Evolutionary conservation across 2,329 filamentous ascomycete species (phyloP), one percentile per base, ranked within the genome.

Genomic region (Elsinoe arachidis): DNA sequence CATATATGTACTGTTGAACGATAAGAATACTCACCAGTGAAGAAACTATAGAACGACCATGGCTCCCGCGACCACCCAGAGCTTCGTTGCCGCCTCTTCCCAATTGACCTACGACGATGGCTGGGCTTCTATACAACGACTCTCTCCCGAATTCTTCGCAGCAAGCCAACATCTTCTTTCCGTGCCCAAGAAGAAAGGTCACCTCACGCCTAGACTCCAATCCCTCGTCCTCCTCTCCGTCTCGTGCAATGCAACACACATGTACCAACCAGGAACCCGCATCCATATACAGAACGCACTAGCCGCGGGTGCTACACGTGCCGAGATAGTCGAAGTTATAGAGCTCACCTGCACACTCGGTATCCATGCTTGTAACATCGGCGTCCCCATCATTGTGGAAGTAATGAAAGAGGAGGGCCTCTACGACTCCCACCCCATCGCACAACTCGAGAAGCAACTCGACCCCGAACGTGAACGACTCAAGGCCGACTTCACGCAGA

Each of bases 291-390:
- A 66, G n/a, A 66, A 67, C 0, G 76, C 76, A 0, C 59, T 74
- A 3, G 60, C 63, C 0, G 66, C 68, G 15, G 76, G 76, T 2
- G 76, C 76, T 0, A 70, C 67, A 0, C 63, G 65, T 10, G 64
- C 66, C 2, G 75, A 78, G 61, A 69, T 78, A n/a, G 65, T 78
- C 34, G 76, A 78, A 61, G 70, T 73, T 1, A 68, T 78, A 2
- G 74, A 74, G 58, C 60, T 78, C 15, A 72, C 72, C 1, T 69
- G 66, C 54, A 75, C 73, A 1, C 62, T 78, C 5, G 75, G 76
- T 0, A 76, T 78, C 10, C 75, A 78, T 58, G 73, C 75, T 1
- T 74, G 72, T 58, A 77, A 74, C 44, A 72, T 76, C 14, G 76
- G 75, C 0, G 72, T 77, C 0, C 75, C 75, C 0, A 61, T 78